Conservation (phyloP, 106 monocot species). For the Alisma plantagoaquatica region DNA sequence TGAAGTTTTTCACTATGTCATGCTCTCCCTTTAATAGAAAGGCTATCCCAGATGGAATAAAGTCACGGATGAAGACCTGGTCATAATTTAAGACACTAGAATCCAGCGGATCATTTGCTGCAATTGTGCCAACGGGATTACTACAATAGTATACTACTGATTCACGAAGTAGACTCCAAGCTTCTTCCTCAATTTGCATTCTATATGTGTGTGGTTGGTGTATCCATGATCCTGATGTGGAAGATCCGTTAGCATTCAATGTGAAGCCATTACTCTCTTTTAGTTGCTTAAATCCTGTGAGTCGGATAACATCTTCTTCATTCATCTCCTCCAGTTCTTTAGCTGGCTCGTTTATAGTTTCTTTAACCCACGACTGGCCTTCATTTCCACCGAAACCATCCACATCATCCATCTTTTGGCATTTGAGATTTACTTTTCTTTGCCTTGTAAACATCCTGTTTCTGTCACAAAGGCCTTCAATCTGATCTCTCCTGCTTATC, state of each 20-base stretch:
- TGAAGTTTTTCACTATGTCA: constrained; percentile 96
- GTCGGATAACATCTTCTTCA: constrained; percentile 12
- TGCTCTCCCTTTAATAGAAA: constrained; percentile 96
- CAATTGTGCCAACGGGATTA: constrained; percentile 91
- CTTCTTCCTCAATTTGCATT: constrained; percentile 67
- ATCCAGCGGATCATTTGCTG: constrained; percentile 87
- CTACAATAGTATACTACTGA: constrained; percentile 83
- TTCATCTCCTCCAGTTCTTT: constrained; percentile 30
- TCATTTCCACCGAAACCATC: constrained; percentile 38
- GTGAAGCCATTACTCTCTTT: constrained; percentile 17
- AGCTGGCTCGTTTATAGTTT: constrained; percentile 22
- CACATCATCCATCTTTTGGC: constrained; percentile 33
- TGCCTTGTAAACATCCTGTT: constrained; percentile 1
- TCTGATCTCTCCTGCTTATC: constrained; percentile 3
- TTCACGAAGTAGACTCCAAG: constrained; percentile 67
- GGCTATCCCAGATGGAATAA: constrained; percentile 95
- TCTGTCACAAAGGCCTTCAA: background rate
- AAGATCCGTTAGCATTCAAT: constrained; percentile 11
- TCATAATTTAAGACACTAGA: constrained; percentile 74
- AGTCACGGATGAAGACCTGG: constrained; percentile 97
- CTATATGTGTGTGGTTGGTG: constrained; percentile 23
- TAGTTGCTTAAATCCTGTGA: constrained; percentile 18
- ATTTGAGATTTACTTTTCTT: constrained; percentile 16
- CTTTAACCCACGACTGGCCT: constrained; percentile 40
- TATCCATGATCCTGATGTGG: constrained; percentile 7